These are phyloP conservation scores for Saccharomycopsis fermentans DNA, from an alignment of 805 yeast species.

Conservation along the genomic window DNA sequence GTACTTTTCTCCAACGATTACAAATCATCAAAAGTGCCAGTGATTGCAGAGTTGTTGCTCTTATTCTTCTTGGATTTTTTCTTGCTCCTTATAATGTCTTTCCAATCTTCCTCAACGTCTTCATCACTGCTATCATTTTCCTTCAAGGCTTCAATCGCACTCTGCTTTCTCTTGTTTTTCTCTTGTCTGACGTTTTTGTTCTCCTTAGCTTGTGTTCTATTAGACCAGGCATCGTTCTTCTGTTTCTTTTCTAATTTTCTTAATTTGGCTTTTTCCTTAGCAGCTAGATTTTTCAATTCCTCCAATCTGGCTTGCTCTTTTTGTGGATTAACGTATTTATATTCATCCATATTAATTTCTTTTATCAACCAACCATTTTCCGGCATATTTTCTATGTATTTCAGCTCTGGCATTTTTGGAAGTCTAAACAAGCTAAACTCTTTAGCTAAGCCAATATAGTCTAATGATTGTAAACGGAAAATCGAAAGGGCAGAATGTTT, in stretches of 20 bases:
- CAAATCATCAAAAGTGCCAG: constrained; percentile 54
- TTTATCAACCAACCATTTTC: constrained; percentile 66
- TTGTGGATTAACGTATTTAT: constrained; percentile 55
- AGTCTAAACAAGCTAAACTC: constrained; percentile 73
- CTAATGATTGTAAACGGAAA: constrained; percentile 62
- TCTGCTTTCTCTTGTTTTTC: constrained; percentile 55
- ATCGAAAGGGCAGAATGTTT: constrained; percentile 86
- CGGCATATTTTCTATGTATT: constrained; percentile 43
- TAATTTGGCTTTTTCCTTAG: constrained; percentile 26
- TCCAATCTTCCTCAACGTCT: constrained; percentile 69
- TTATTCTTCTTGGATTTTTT: constrained; percentile 43
- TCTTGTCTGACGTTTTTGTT: constrained; percentile 52
- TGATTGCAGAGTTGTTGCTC: constrained; percentile 25
- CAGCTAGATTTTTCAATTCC: constrained; percentile 26
- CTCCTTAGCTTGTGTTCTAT: constrained; percentile 54
- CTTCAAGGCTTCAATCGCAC: constrained; percentile 44
- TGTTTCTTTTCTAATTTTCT: constrained; percentile 27
- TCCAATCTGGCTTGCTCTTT: constrained; percentile 36
- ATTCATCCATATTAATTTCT: constrained; percentile 56
- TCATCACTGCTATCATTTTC: constrained; percentile 29
- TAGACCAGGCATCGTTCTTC: constrained; percentile 72
- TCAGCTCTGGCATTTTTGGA: constrained; percentile 92
- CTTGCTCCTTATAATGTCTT: constrained; percentile 57
- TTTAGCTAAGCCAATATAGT: constrained; percentile 60
- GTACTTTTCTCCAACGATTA: constrained; percentile 20